Base-by-base conservation (phyloP, 352 stramenopile species). In the Phytopythium sindhum region DNA sequence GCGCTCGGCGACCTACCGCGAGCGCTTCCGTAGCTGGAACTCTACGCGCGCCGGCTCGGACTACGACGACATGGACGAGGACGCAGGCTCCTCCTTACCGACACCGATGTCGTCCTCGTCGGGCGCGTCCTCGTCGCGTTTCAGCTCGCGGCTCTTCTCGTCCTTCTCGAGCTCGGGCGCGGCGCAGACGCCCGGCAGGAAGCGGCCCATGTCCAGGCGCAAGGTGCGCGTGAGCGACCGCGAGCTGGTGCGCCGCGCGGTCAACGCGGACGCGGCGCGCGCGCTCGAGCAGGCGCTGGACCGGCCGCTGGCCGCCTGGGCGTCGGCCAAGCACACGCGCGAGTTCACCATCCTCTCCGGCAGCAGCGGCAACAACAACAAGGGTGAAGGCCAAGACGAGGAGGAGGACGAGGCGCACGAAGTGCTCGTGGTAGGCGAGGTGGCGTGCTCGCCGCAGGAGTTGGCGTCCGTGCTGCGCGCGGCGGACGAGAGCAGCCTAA, bases 361-460 rank as follows among this genome's bases (percentile, higher is more conserved):
- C 4, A 70, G 72, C 26, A 61, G 21, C 21, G 23, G 42, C 8
- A 23, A 6, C 21, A 50, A 10, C 17, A 50, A 6, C 42, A 23
- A 10, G 21, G 14, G 6, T n/a, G 19, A 6, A 12, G 23, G 19
- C 4, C 4, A n/a, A 65, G 0, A 31, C 10, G 55, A 65, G 26
- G 64, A 65, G 1, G 33, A 45, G 3, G 55, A 48, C 7, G 51
- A 63, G 1, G 54, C 53, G 7, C 72, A 72, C 31, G 72, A 79
- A 24, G 69, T 79, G 12, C 39, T 75, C 6, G 56, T 57, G 6
- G 64, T 69, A 2, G 74, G 74, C 14, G 61, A 66, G 35, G 70
- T 81, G 17, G 48, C 47, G 1, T 81, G 74, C 47, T 70, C 65
- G 41, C 61, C 68, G 0, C 62, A 74, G 15, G 74, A 81, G 42